Base-by-base conservation (phyloP, 2,329 filamentous ascomycete species). In the Dactylonectria macrodidyma region DNA sequence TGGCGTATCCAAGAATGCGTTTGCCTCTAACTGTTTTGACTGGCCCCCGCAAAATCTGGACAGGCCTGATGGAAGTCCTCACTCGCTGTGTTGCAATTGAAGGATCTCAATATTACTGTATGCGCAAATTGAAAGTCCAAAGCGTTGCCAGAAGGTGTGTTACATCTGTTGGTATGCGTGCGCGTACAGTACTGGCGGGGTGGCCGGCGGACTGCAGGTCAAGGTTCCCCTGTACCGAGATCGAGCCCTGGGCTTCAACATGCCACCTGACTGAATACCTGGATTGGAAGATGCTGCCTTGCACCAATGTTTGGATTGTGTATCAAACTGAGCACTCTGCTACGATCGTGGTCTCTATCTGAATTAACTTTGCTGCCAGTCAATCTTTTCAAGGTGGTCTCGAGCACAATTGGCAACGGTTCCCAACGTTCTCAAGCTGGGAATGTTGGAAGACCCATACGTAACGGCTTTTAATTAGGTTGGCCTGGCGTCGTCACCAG, bases 401-500 rank as follows among this genome's bases (percentile, higher is more conserved):
- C 14, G 41, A 19, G 41, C 16, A n/a, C 41, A 44, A 44, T 44
- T n/a, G 50, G 50, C 30, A 52, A 52, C 30, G 50, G 50, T 52
- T 34, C 30, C 22, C 48, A n/a, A 16, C 48, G 48, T 9, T 12
- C 16, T 9, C 16, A 34, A 8, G 22, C 7, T 30, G 16, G 41
- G 8, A 52, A 30, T n/a, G 33, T 52, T 24, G 30, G 9, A n/a
- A 52, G 19, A 52, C 16, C 9, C n/a, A 11, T n/a, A 2, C 2
- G 12, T 19, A 16, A 30, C 26, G 26, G 26, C 26, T 30, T 19
- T 24, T 52, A 22, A 52, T 36, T 52, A 22, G 34, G n/a, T 52
- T 34, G 7, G n/a, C 26, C 19, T 34, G 50, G 50, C 16, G 50
- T 52, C n/a, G 9, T 52, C 22, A 30, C 14, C 50, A 34, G 33